These are phyloP conservation scores for Fusarium pseudoanthophilum DNA, from an alignment of 2,329 filamentous ascomycete genomes.

Conservation along the genomic window DNA sequence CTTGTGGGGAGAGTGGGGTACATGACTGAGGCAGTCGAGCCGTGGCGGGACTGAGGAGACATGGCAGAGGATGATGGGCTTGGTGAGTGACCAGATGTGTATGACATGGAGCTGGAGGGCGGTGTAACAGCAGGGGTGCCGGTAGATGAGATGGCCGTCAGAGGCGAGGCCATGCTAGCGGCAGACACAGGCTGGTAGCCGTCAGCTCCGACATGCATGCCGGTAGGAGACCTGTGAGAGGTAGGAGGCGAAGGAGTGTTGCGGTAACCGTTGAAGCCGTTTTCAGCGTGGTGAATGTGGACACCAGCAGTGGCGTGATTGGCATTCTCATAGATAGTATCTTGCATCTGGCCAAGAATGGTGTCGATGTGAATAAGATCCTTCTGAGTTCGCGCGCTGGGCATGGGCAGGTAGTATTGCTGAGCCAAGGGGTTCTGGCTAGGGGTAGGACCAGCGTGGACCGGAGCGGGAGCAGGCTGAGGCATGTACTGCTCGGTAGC, in stretches of 20 bases:
- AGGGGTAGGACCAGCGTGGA: conserved; percentile 66
- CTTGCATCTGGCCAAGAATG: conserved; percentile 94
- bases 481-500: conserved; percentile 66
- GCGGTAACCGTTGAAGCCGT: conserved; percentile 67
- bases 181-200: conserved; percentile 58
- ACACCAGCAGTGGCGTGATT: conserved; percentile 84
- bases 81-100: conserved; percentile 81
- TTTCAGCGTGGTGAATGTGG: conserved; percentile 78
- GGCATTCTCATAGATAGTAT: conserved; percentile 93
- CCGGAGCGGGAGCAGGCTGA: conserved; percentile 53
- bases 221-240: conserved; percentile 51
- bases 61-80: conserved; percentile 76
- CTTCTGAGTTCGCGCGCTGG: conserved; percentile 89
- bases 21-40: conserved; percentile 69
- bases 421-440: conserved; percentile 69
- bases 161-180: conserved; percentile 69
- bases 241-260: conserved; percentile 65
- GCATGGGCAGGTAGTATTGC: conserved; percentile 89
- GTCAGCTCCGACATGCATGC: conserved; percentile 50
- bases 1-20: conserved; percentile 74
- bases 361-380: conserved; percentile 94
- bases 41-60: conserved; percentile 73
- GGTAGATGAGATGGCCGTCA: conserved; percentile 67
- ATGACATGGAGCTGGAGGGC: conserved; percentile 79
- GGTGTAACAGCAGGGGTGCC: conserved; percentile 83